Conservation (phyloP, 2,329 filamentous ascomycete genomes). For the Cladophialophora exuberans region DNA sequence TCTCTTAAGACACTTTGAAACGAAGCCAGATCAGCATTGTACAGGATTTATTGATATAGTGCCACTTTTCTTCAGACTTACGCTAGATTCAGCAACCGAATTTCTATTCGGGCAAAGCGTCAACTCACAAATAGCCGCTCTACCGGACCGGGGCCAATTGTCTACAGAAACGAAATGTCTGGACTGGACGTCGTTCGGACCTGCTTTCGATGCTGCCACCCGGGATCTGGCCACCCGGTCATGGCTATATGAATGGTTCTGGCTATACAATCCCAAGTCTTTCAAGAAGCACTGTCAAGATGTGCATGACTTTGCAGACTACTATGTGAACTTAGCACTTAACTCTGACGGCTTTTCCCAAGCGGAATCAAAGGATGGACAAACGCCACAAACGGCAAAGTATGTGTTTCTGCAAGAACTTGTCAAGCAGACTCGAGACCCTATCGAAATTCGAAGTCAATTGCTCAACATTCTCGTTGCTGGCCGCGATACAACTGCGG, state of each 20-base stretch:
- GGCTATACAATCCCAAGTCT: conserved; percentile 43
- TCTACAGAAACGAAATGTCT: conserved; percentile 70
- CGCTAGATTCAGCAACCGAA: conserved; percentile 84
- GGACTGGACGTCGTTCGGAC: conserved; percentile 48
- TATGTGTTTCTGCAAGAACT: conserved; percentile 1
- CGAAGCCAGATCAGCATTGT: background rate
- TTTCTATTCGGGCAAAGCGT: conserved; percentile 82
- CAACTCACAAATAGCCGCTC: conserved; percentile 51
- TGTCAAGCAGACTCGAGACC: background rate
- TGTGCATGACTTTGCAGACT: conserved; percentile 53
- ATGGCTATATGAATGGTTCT: conserved; percentile 40
- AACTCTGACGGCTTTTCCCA: background rate
- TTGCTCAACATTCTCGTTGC: background rate
- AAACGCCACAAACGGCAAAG: background rate
- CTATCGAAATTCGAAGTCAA: conserved; percentile 36
- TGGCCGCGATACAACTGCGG: background rate
- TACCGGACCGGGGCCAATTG: conserved; percentile 56
- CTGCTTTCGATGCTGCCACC: conserved; percentile 39
- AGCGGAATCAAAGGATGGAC: background rate
- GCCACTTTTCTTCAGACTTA: conserved; percentile 46
- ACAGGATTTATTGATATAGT: conserved; percentile 1
- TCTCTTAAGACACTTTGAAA: conserved; percentile 5
- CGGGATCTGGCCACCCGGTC: conserved; percentile 36
- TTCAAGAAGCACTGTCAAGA: conserved; percentile 45
- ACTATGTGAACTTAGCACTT: conserved; percentile 49